phyloP scores from a whole-genome alignment of 306 rosid species.

The Lathyrus tuberosus region DNA sequence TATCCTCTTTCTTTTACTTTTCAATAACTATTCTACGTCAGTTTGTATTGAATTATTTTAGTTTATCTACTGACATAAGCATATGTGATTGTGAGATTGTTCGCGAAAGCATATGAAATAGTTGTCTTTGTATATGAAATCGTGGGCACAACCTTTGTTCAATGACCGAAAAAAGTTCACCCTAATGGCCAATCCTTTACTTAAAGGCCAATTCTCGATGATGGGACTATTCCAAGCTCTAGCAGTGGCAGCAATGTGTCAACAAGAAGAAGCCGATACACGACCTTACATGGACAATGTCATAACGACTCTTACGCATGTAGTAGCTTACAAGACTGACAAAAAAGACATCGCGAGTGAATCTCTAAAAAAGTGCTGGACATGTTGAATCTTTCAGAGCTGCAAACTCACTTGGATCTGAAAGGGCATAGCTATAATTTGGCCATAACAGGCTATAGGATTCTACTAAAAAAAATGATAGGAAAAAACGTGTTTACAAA shows the following conservation, averaged over 20 bases:
- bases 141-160: constrained; percentile 67
- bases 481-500: too few species aligned
- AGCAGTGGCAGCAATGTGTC: constrained; percentile 81
- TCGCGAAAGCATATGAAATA: too few species aligned
- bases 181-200: constrained; percentile 61
- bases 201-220: constrained; percentile 47
- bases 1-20: too few species aligned
- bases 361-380: constrained; percentile 26
- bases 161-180: constrained; percentile 56
- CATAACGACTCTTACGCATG: constrained; percentile 52
- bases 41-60: too few species aligned
- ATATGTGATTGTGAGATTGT: too few species aligned
- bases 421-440: too few species aligned
- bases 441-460: too few species aligned
- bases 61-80: too few species aligned
- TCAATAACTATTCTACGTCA: too few species aligned
- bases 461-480: too few species aligned
- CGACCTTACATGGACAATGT: constrained; percentile 71
- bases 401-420: constrained; percentile 16
- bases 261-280: constrained; percentile 62
- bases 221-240: constrained; percentile 70
- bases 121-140: constrained; percentile 19
- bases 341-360: constrained; percentile 39
- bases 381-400: constrained; percentile 47
- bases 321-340: constrained; percentile 25